Evolutionary conservation across 2,329 filamentous ascomycete genomes (phyloP), one percentile per base, ranked within the genome.

Genomic region (Colletotrichum destructivum): DNA sequence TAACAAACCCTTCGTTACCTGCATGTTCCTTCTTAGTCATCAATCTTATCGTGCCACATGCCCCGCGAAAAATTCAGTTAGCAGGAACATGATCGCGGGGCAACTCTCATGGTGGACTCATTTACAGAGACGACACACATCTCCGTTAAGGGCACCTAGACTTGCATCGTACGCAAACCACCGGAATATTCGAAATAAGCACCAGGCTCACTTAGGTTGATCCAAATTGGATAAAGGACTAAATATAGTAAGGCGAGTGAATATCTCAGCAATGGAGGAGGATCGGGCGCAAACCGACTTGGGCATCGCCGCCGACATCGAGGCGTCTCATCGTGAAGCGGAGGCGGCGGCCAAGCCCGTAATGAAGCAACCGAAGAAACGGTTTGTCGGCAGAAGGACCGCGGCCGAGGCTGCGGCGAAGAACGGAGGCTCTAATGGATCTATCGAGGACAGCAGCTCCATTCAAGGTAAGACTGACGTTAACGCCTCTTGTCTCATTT

Each of bases 361-460:
- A 8, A 76, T 85, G 23, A 94, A 88, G 79, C 93, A 96, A 77
- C 96, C 96, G 26, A 97, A 94, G 85, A 95, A 96, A 82, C 90
- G 96, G 69, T 99, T 99, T 76, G 92, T 99, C 21, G 96, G 96
- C 40, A 88, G 94, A 75, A 90, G 92, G 77, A 89, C 93, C 11
- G 87, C 90, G 73, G 89, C 91, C 77, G 87, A 89, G 75, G 84
- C 88, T 51, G 66, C 70, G 12, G 82, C 86, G 70, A 87, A 85
- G 77, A 83, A 81, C 73, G 81, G 77, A 38, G 74, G 74, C 16
- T 74, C 78, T 66, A 65, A 65, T 35, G 75, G 76, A 26, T 80
- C 81, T 56, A 87, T 81, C 54, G 89, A 91, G 74, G 90, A 91
- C 70, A 90, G 87, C 75, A 89, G 90, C 66, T 88, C 91, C 18